Evolutionary conservation across 1,139 yeast species (phyloP).

Genomic region (Debaryomyces nepalensis): DNA sequence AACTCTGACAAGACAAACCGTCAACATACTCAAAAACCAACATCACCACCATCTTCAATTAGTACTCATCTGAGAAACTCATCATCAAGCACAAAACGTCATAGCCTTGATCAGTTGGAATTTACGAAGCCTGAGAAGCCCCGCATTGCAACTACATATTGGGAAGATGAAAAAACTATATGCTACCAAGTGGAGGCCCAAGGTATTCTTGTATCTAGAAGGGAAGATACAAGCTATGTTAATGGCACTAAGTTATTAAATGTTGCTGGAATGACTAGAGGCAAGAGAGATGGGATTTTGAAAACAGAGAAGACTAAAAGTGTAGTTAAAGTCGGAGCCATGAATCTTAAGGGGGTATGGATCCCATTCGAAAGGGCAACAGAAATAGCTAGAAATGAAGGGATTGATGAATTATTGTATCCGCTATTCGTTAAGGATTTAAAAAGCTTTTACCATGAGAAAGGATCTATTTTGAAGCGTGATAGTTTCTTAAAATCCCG

Average conservation of each 20-base stretch:
- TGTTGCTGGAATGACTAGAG: slow-evolving; percentile 95
- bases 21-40: slow-evolving; percentile 18
- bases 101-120: slow-evolving; percentile 14
- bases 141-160: slow-evolving; percentile 47
- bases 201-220: slow-evolving; percentile 51
- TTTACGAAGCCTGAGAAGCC: slow-evolving; percentile 34
- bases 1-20: slow-evolving; percentile 12
- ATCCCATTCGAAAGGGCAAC: slow-evolving; percentile 57
- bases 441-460: slow-evolving; percentile 33
- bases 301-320: slow-evolving; percentile 49
- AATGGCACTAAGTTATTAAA: slow-evolving; percentile 72
- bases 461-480: slow-evolving; percentile 32
- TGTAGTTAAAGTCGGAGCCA: slow-evolving; percentile 57
- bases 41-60: slow-evolving; percentile 15
- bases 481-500: slow-evolving; percentile 17
- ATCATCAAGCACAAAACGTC: slow-evolving; percentile 20
- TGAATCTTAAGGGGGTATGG: slow-evolving; percentile 63
- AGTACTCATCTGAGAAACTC: slow-evolving; percentile 22
- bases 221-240: slow-evolving; percentile 56
- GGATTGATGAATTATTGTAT: slow-evolving; percentile 38
- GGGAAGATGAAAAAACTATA: slow-evolving; percentile 54
- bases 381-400: slow-evolving; percentile 57
- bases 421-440: slow-evolving; percentile 55
- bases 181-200: slow-evolving; percentile 55
- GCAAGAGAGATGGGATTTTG: slow-evolving; percentile 89